phyloP scores from a whole-genome alignment of 352 stramenopile species.

The Globisporangium sylvaticum region DNA sequence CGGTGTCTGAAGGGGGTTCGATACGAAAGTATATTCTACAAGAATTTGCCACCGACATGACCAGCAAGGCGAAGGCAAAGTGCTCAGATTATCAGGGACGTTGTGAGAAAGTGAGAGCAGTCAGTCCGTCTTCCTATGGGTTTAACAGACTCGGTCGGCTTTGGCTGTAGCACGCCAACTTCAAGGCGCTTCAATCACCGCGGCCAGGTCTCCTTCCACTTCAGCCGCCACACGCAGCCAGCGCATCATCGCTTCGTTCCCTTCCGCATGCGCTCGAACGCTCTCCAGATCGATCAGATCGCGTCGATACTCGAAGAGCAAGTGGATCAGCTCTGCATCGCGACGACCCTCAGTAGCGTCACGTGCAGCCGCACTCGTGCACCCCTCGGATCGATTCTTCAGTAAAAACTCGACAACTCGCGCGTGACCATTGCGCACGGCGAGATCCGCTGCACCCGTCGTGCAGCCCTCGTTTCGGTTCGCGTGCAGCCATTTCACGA shows the following conservation, averaged over 20 bases:
- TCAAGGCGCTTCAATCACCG: background rate
- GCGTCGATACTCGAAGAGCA: background rate
- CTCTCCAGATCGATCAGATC: background rate
- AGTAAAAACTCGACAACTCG: background rate
- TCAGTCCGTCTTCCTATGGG: no score
- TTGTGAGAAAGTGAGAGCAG: no score
- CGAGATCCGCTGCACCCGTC: background rate
- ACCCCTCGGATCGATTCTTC: background rate
- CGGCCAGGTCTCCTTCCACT: background rate
- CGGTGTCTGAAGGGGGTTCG: no score
- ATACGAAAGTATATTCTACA: no score
- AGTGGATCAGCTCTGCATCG: background rate
- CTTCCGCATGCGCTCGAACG: background rate
- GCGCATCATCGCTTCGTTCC: background rate
- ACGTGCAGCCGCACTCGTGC: no score
- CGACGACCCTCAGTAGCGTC: no score
- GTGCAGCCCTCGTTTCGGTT: background rate
- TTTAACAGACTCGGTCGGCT: no score
- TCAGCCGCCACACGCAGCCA: background rate
- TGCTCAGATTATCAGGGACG: no score
- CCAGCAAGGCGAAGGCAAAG: no score
- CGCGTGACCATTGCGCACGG: background rate
- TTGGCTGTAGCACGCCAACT: background rate
- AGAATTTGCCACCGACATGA: no score
- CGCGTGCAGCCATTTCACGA: background rate